phyloP scores from a whole-genome alignment of 805 yeast species.

The Spathaspora girioi region DNA sequence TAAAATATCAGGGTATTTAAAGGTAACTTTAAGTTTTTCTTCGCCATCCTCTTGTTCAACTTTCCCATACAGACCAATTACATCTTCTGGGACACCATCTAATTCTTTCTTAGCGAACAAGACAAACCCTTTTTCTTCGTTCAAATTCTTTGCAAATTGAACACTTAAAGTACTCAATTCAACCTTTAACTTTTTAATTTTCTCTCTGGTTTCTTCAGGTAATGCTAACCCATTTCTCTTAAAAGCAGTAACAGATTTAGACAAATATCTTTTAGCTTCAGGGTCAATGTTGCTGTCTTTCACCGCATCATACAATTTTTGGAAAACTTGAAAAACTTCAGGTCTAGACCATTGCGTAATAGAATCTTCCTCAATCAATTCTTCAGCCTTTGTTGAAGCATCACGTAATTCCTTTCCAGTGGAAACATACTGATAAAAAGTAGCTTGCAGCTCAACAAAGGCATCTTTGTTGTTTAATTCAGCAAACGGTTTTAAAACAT shows the following conservation, averaged over 20 bases:
- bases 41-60: slow-evolving; percentile 37
- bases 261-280: slow-evolving; percentile 56
- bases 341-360: slow-evolving; percentile 65
- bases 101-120: slow-evolving; percentile 62
- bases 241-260: slow-evolving; percentile 53
- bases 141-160: slow-evolving; percentile 60
- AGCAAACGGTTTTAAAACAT: slow-evolving; percentile 51
- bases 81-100: slow-evolving; percentile 69
- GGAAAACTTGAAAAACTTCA: slow-evolving; percentile 50
- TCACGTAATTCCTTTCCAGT: slow-evolving; percentile 62
- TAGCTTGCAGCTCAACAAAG: slow-evolving; percentile 46
- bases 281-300: slow-evolving; percentile 36
- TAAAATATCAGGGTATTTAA: slow-evolving; percentile 74
- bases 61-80: slow-evolving; percentile 53
- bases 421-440: slow-evolving; percentile 74
- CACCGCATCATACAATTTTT: slow-evolving; percentile 43
- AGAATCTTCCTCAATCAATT: slow-evolving; percentile 48
- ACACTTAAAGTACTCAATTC: slow-evolving; percentile 55
- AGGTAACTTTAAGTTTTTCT: slow-evolving; percentile 57
- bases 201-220: slow-evolving; percentile 49
- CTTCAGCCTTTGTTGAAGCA: slow-evolving; percentile 64
- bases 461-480: slow-evolving; percentile 47
- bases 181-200: slow-evolving; percentile 56
- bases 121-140: slow-evolving; percentile 64
- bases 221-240: slow-evolving; percentile 69